Evolutionary conservation across 345 rosid species (phyloP).

Genomic region (Murraya koenigii): DNA sequence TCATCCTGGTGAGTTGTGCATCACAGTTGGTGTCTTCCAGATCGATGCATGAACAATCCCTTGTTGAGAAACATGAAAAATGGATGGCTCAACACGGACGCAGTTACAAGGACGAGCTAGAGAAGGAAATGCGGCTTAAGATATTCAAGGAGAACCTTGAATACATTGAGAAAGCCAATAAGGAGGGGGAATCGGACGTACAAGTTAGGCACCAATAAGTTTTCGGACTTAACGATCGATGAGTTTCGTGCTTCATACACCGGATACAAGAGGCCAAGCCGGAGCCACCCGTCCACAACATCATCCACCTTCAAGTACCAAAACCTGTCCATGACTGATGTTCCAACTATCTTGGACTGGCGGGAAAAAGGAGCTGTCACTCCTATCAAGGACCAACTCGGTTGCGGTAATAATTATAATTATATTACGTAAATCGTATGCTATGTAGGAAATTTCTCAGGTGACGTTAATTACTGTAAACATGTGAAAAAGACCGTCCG

Average conservation of each 20-base stretch:
- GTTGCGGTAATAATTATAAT: slow-evolving; percentile 28
- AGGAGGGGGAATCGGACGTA: slow-evolving; percentile 28
- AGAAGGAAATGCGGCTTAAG: slow-evolving; percentile 27
- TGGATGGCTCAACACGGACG: slow-evolving; percentile 34
- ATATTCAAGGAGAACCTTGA: slow-evolving; percentile 35
- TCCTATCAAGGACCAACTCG: slow-evolving; percentile 32
- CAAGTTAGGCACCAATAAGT: slow-evolving; percentile 47
- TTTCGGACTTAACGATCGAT: slow-evolving; percentile 45
- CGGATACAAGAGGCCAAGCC: not conserved
- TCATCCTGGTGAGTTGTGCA: too few species aligned
- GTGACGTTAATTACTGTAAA: too few species aligned
- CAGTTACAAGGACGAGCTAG: slow-evolving; percentile 20
- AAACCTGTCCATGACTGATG: not conserved
- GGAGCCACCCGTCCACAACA: not conserved
- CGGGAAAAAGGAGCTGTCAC: slow-evolving; percentile 37
- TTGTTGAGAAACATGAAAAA: slow-evolving; percentile 21
- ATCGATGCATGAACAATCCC: slow-evolving; percentile 11
- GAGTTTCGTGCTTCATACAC: slow-evolving; percentile 27
- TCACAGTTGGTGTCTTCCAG: too few species aligned
- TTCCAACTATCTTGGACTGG: slow-evolving; percentile 36
- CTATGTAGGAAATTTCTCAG: too few species aligned
- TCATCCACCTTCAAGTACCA: not conserved
- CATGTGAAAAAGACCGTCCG: too few species aligned
- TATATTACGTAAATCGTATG: not conserved
- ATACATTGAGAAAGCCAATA: slow-evolving; percentile 27